phyloP scores from a whole-genome alignment of 2,329 filamentous ascomycete species.

The Cryphonectria carpinicola region DNA sequence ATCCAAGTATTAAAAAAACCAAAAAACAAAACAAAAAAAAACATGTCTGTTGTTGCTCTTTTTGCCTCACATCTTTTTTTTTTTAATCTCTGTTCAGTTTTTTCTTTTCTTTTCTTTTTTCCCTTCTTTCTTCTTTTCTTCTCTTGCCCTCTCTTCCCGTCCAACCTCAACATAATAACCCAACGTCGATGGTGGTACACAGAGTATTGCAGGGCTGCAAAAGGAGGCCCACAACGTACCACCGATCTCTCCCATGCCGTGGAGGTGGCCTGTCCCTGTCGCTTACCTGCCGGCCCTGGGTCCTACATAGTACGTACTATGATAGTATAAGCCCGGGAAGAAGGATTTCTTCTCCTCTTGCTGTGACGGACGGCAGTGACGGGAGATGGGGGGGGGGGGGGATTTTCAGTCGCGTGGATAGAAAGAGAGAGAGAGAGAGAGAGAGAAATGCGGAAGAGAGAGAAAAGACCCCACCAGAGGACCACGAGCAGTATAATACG shows the following conservation, averaged over 20 bases:
- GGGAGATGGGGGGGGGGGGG: background rate
- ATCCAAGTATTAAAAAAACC: too few species aligned
- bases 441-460: background rate
- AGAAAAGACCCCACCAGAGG: background rate
- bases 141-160: background rate
- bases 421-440: background rate
- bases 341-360: background rate
- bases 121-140: too few species aligned
- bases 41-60: background rate
- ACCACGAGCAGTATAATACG: background rate
- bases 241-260: background rate
- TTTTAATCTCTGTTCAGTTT: background rate
- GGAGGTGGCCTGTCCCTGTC: background rate
- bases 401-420: background rate
- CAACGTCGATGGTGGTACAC: background rate
- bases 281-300: background rate
- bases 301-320: background rate
- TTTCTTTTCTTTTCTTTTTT: background rate
- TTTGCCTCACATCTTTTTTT: background rate
- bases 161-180: background rate
- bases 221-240: background rate
- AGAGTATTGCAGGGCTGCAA: conserved; percentile 4
- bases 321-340: background rate
- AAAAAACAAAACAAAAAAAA: background rate
- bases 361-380: background rate